A percentile compares a stretch with the other conserved stretches of the same genome.
Evolutionary conservation across 495 filamentous ascomycete species (phyloP).

Genomic region (Trichoderma parareesei): DNA sequence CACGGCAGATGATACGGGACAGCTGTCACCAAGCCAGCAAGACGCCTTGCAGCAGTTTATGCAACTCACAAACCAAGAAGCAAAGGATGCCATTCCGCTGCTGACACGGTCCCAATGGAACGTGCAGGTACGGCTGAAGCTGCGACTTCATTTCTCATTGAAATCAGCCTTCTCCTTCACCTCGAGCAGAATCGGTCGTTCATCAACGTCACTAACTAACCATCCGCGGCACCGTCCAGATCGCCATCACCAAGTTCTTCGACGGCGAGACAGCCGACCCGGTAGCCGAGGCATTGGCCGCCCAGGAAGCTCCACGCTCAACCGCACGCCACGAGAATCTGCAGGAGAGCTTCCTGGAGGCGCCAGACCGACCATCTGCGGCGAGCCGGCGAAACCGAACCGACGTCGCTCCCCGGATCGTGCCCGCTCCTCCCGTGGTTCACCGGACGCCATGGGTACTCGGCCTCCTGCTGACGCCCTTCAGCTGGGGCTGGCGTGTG

Average conservation of each 20-base stretch:
- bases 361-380: constrained; percentile 25
- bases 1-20: constrained; percentile 50
- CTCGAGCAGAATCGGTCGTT: not conserved
- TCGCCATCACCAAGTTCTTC: constrained; percentile 94
- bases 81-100: constrained; percentile 67
- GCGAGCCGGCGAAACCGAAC: constrained; percentile 24
- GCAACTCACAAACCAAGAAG: constrained; percentile 76
- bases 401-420: constrained; percentile 69
- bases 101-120: constrained; percentile 91
- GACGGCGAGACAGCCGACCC: constrained; percentile 85
- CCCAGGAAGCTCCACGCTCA: constrained; percentile 48
- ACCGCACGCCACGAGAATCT: constrained; percentile 62
- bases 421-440: constrained; percentile 58
- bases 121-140: constrained; percentile 55
- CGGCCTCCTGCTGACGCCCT: constrained; percentile 69
- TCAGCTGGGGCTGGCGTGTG: constrained; percentile 66
- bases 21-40: constrained; percentile 69
- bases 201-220: not conserved
- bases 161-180: not conserved
- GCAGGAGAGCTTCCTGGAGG: constrained; percentile 44
- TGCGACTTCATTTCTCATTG: not conserved
- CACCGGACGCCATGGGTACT: constrained; percentile 67
- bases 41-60: constrained; percentile 79
- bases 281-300: constrained; percentile 65
- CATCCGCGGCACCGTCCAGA: constrained; percentile 38